Percentiles rank a stretch among this genome's conserved stretches.
These are phyloP conservation scores for Cornus suecica DNA, from an alignment of 148 eudicot species.

Conservation along the genomic window DNA sequence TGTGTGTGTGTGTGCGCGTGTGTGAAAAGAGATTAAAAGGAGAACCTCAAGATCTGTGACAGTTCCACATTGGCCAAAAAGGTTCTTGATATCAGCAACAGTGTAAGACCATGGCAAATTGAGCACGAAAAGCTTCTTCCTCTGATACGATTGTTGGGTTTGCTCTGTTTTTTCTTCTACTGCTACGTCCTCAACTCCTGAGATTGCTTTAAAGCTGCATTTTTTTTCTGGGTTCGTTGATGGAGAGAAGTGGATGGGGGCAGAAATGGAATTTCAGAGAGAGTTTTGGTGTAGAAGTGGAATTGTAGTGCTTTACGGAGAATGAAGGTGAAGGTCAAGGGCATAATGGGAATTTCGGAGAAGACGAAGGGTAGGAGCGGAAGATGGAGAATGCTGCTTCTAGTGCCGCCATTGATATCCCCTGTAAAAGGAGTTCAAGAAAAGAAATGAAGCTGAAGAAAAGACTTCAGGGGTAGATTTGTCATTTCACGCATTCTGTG, in stretches of 20 bases:
- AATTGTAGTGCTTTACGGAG: conserved; percentile 23
- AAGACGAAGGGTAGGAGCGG: conserved; percentile 26
- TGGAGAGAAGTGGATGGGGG: conserved; percentile 17
- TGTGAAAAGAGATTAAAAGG: not conserved
- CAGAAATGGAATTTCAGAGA: conserved; percentile 27
- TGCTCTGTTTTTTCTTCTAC: conserved; percentile 28
- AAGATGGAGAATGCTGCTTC: conserved; percentile 51
- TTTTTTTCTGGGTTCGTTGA: conserved; percentile 14
- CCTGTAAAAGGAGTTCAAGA: not conserved
- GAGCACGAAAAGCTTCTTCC: conserved; percentile 68
- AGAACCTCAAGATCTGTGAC: conserved; percentile 83
- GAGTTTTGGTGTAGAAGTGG: conserved; percentile 28
- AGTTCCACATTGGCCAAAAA: conserved; percentile 70
- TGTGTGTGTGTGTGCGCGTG: no score
- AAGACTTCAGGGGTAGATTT: not conserved
- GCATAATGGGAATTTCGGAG: conserved; percentile 18
- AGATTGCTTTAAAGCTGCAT: conserved; percentile 23
- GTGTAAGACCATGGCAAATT: conserved; percentile 72
- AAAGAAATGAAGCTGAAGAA: not conserved
- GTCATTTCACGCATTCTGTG: not conserved
- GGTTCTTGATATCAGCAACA: conserved; percentile 57
- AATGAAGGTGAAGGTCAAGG: conserved; percentile 21
- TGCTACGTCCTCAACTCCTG: conserved; percentile 34
- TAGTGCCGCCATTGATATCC: conserved; percentile 28
- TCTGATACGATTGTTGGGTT: conserved; percentile 25